A percentile compares a stretch with the other conserved stretches of the same genome.
Evolutionary conservation across 169 alveolate species (phyloP).

Genomic region (Plasmodium ovale): DNA sequence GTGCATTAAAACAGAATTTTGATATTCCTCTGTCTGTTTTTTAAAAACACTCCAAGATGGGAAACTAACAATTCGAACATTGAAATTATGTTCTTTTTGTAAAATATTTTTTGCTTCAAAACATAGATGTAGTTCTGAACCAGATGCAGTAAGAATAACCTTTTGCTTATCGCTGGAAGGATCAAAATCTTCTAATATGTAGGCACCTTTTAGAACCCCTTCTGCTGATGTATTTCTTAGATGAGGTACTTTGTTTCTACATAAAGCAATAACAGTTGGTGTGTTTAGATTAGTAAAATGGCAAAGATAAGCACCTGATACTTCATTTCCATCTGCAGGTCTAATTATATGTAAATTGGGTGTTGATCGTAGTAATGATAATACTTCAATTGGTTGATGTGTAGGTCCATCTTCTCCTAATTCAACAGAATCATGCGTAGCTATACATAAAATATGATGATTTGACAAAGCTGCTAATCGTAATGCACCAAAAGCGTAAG

Average conservation of each 20-base stretch:
- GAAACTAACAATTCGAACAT: conserved; percentile 86
- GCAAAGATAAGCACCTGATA: conserved; percentile 79
- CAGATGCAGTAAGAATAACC: conserved; percentile 82
- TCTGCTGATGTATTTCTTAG: conserved; percentile 78
- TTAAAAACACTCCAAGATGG: conserved; percentile 87
- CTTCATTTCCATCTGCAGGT: conserved; percentile 87
- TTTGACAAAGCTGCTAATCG: conserved; percentile 83
- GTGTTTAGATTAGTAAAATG: conserved; percentile 37
- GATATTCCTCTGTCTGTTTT: conserved; percentile 79
- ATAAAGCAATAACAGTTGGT: conserved; percentile 75
- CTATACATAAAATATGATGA: conserved; percentile 81
- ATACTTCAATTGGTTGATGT: conserved; percentile 89
- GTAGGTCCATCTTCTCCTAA: conserved; percentile 91
- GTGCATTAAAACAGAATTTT: conserved; percentile 71
- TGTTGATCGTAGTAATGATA: conserved; percentile 77
- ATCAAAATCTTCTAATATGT: conserved; percentile 79
- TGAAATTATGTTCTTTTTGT: conserved; percentile 62
- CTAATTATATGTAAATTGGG: conserved; percentile 82
- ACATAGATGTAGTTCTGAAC: conserved; percentile 83
- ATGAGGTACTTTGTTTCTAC: conserved; percentile 79
- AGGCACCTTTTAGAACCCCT: conserved; percentile 84
- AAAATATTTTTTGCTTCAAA: conserved; percentile 80
- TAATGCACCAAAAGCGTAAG: conserved; percentile 86
- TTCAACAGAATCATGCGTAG: conserved; percentile 88
- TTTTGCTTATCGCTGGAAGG: conserved; percentile 35